Conservation (phyloP, 305 asterid species). For the Fraxinus sp. region DNA sequence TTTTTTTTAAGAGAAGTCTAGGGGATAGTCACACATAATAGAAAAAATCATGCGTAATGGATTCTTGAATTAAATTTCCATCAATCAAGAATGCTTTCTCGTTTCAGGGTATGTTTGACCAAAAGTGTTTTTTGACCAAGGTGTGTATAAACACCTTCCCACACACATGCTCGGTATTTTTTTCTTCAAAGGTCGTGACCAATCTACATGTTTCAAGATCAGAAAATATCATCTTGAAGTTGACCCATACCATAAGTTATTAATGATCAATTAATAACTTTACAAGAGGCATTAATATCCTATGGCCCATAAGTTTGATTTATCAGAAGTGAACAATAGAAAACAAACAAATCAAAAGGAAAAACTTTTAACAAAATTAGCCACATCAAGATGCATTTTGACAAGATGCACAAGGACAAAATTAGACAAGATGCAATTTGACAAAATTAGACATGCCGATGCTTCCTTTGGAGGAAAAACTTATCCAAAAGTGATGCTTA, state of each 20-base stretch:
- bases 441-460: not conserved
- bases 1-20: not conserved
- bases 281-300: not conserved
- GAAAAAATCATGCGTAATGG: not conserved
- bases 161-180: not conserved
- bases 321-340: not conserved
- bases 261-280: not conserved
- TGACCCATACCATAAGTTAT: not conserved
- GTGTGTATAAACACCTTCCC: not conserved
- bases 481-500: not conserved
- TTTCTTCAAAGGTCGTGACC: not conserved
- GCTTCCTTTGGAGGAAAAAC: not conserved
- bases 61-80: not conserved
- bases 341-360: not conserved
- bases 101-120: not conserved
- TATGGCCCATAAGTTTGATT: not conserved
- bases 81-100: not conserved
- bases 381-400: not conserved
- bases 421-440: not conserved
- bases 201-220: not conserved
- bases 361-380: not conserved
- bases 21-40: not conserved
- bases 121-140: not conserved
- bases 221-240: slow-evolving; percentile 9
- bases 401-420: not conserved